phyloP scores from a whole-genome alignment of 2,329 filamentous ascomycete species.

The Fusarium sp. region DNA sequence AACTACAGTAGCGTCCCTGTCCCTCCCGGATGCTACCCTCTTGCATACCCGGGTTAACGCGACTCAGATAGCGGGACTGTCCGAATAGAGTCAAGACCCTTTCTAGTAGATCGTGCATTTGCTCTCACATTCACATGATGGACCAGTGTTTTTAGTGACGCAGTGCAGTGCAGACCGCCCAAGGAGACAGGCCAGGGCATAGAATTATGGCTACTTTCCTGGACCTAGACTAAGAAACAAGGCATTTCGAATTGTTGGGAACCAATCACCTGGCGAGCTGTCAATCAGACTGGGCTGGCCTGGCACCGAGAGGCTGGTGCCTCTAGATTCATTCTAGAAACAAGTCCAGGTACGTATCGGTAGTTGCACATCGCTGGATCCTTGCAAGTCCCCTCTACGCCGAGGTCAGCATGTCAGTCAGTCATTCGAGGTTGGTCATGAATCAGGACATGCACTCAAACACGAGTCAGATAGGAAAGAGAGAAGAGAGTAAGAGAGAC shows the following conservation, averaged over 20 bases:
- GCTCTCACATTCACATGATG: constrained; percentile 23
- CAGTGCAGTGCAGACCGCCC: constrained; percentile 31
- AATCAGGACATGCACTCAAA: constrained; percentile 27
- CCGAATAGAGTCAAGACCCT: constrained; percentile 22
- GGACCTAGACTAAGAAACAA: constrained; percentile 6
- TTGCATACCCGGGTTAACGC: constrained; percentile 26
- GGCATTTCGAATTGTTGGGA: constrained; percentile 17
- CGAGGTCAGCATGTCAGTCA: constrained; percentile 16
- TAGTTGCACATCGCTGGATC: constrained; percentile 21
- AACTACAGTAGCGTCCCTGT: neutral
- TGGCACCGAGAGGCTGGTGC: constrained; percentile 16
- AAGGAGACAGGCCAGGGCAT: neutral
- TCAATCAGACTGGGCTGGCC: neutral
- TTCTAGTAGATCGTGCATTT: constrained; percentile 6
- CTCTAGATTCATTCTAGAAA: constrained; percentile 28
- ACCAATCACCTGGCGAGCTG: constrained; percentile 24
- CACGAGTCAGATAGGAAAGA: constrained; percentile 23
- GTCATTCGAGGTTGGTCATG: constrained; percentile 28
- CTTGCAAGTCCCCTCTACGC: constrained; percentile 12
- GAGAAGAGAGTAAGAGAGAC: neutral
- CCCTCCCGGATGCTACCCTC: constrained; percentile 12
- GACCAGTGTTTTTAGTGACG: constrained; percentile 6
- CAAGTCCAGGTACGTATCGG: constrained; percentile 24
- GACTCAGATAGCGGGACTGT: constrained; percentile 29
- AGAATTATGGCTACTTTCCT: neutral